Evolutionary conservation across 192 early-diverging fungal genomes (phyloP).

Genomic region (Entomortierella chlamydospora): DNA sequence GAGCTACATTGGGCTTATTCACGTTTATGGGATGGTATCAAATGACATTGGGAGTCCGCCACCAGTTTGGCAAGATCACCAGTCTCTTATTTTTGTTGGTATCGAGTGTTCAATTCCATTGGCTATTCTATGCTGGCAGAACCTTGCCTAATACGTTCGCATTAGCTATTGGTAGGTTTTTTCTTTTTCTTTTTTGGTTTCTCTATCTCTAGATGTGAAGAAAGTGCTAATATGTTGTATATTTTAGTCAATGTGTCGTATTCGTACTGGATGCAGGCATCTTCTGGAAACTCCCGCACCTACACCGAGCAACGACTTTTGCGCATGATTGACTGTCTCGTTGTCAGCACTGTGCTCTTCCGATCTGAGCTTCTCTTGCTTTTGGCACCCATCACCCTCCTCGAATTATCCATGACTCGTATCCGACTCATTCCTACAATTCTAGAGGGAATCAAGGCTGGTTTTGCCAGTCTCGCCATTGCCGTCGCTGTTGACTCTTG

Average conservation of each 20-base stretch:
- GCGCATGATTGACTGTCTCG: conserved; percentile 60
- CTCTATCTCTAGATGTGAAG: not conserved
- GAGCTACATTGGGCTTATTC: conserved; percentile 64
- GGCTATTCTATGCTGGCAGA: conserved; percentile 88
- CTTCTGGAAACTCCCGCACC: conserved; percentile 9
- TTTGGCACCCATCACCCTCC: conserved; percentile 51
- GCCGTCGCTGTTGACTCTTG: conserved; percentile 76
- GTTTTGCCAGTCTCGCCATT: conserved; percentile 33
- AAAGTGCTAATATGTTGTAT: not conserved
- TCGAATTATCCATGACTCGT: conserved; percentile 46
- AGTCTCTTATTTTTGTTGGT: conserved; percentile 66
- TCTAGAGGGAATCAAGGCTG: conserved; percentile 29
- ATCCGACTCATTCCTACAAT: conserved; percentile 31
- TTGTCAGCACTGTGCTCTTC: conserved; percentile 60
- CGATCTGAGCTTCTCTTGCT: conserved; percentile 66
- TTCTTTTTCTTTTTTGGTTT: not conserved
- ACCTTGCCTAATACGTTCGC: conserved; percentile 91
- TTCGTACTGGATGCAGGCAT: conserved; percentile 55
- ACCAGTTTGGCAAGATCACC: conserved; percentile 68
- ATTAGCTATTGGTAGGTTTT: conserved; percentile 64
- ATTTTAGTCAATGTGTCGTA: conserved; percentile 50
- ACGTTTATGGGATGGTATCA: conserved; percentile 61
- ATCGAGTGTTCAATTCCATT: conserved; percentile 84
- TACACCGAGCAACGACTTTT: conserved; percentile 25
- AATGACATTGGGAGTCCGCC: conserved; percentile 62